Conservation (phyloP, 2,329 filamentous ascomycete species). For the Colletotrichum sp. region DNA sequence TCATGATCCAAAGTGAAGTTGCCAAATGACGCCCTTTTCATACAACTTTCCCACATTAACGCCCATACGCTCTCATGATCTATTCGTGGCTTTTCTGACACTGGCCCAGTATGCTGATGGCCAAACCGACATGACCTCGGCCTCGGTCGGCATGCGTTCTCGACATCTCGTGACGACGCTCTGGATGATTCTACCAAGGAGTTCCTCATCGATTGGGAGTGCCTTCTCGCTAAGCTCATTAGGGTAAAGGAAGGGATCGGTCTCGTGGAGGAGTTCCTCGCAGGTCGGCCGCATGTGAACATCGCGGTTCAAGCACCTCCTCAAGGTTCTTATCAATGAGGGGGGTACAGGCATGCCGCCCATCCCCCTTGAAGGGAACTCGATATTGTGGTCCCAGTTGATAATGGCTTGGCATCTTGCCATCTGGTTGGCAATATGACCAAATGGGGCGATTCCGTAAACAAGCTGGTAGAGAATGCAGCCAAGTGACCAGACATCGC, state of each 20-base stretch:
- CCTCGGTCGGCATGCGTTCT: conserved; percentile 63
- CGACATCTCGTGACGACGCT: conserved; percentile 65
- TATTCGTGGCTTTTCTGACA: conserved; percentile 55
- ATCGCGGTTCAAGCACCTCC: conserved; percentile 67
- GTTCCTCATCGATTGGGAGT: conserved; percentile 66
- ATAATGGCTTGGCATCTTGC: conserved; percentile 87
- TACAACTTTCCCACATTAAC: conserved; percentile 17
- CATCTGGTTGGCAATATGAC: conserved; percentile 87
- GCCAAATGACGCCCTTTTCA: conserved; percentile 8
- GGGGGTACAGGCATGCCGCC: conserved; percentile 67
- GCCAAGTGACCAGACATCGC: conserved; percentile 93
- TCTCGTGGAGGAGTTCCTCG: conserved; percentile 62
- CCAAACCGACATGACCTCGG: conserved; percentile 61
- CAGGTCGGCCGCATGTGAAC: conserved; percentile 68
- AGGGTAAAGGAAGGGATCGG: conserved; percentile 70
- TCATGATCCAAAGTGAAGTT: conserved; percentile 16
- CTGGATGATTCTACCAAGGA: conserved; percentile 66
- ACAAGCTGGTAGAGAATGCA: conserved; percentile 99
- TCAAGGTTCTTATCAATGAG: conserved; percentile 66
- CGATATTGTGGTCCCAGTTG: conserved; percentile 75
- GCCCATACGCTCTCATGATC: conserved; percentile 4
- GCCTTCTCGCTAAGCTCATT: conserved; percentile 59
- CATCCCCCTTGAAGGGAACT: conserved; percentile 73
- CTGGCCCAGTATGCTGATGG: conserved; percentile 67
- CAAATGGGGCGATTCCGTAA: conserved; percentile 95